phyloP scores from a whole-genome alignment of 1,284 basidiomycete genomes.

The Ustilago trichophora region DNA sequence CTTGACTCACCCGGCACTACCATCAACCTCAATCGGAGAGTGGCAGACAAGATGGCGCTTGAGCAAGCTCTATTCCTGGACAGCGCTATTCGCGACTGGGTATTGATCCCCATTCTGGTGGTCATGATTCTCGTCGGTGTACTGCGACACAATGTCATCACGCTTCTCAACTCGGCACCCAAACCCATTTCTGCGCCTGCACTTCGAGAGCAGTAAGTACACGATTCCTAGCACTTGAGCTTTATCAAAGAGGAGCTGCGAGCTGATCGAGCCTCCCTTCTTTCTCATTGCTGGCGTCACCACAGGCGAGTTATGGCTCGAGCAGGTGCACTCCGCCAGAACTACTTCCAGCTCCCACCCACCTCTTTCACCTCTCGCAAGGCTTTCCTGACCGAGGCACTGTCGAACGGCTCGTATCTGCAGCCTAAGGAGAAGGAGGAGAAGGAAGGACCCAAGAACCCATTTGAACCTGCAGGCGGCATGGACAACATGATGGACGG shows the following conservation, averaged over 20 bases:
- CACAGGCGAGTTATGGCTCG: conserved; percentile 57
- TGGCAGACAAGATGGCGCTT: conserved; percentile 29
- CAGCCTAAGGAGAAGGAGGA: conserved; percentile 52
- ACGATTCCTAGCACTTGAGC: too few species aligned
- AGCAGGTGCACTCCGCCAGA: conserved; percentile 48
- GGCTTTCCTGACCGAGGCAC: conserved; percentile 49
- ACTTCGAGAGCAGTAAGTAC: conserved; percentile 89
- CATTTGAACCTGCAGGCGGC: conserved; percentile 82
- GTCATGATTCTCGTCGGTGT: conserved; percentile 98
- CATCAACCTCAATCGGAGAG: too few species aligned
- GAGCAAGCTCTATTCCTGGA: conserved; percentile 53
- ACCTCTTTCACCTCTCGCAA: conserved; percentile 50
- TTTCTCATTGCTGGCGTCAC: neutral
- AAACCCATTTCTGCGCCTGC: conserved; percentile 81
- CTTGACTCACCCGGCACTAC: neutral
- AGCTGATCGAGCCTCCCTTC: neutral
- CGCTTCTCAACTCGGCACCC: conserved; percentile 83
- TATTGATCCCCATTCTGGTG: conserved; percentile 93
- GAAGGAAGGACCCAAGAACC: conserved; percentile 69
- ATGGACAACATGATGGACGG: conserved; percentile 99
- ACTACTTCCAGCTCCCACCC: conserved; percentile 57
- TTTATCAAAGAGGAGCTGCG: neutral
- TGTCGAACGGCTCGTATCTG: conserved; percentile 58
- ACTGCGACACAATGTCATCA: conserved; percentile 89
- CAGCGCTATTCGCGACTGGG: conserved; percentile 69